These are phyloP conservation scores for Fusarium sp. DNA, from an alignment of 2,329 filamentous ascomycete genomes.

Conservation along the genomic window DNA sequence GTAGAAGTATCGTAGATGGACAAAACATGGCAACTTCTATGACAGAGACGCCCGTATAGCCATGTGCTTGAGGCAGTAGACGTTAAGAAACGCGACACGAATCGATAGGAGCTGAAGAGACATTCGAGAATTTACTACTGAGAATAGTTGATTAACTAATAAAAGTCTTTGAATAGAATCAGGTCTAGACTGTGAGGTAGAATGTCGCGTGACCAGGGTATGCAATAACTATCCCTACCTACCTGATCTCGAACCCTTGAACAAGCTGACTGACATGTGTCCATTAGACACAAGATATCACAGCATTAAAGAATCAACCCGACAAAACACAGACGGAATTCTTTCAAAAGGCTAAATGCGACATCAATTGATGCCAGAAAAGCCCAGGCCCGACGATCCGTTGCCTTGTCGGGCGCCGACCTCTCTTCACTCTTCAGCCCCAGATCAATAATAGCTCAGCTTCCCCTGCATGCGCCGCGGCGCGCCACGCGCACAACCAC, in stretches of 20 bases:
- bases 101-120: background rate
- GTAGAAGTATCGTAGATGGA: background rate
- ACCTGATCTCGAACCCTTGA: background rate
- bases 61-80: too few relatives aligned
- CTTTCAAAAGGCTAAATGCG: background rate
- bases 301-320: background rate
- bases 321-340: background rate
- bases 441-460: constrained; percentile 1
- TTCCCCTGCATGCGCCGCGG: background rate
- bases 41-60: accelerated
- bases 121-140: background rate
- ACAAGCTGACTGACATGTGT: background rate
- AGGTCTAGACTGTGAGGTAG: background rate
- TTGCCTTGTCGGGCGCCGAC: background rate
- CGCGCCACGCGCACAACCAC: background rate
- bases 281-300: background rate
- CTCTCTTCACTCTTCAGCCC: background rate
- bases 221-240: background rate
- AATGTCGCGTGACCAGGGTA: constrained; percentile 7
- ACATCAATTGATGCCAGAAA: background rate
- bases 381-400: constrained; percentile 4
- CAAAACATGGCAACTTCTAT: background rate
- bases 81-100: too few relatives aligned
- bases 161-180: background rate
- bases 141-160: background rate